Conservation (phyloP, 2,329 filamentous ascomycete species). For the Monilinia fructicola region DNA sequence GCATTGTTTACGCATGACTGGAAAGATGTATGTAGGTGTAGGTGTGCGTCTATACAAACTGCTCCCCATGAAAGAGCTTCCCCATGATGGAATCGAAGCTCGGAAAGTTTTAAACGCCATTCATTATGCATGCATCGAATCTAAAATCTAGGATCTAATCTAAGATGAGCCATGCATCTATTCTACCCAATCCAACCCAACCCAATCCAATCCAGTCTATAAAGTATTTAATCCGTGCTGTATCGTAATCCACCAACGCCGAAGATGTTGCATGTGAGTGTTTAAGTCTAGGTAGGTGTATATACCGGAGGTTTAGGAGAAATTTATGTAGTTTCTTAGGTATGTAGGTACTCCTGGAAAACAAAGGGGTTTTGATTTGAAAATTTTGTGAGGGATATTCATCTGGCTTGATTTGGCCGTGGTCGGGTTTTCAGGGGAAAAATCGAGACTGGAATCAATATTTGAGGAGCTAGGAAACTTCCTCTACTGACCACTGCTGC, state of each 20-base stretch:
- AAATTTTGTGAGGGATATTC: neutral
- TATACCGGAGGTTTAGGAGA: neutral
- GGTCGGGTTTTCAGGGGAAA: neutral
- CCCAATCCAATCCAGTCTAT: conserved; percentile 8
- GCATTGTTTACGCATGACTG: neutral
- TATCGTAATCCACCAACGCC: conserved; percentile 6
- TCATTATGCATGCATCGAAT: conserved; percentile 5
- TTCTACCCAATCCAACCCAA: conserved; percentile 3
- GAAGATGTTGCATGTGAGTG: neutral
- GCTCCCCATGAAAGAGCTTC: neutral
- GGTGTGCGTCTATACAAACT: neutral
- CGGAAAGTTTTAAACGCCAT: neutral
- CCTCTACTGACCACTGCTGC: neutral
- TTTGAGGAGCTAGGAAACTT: neutral
- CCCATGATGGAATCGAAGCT: neutral
- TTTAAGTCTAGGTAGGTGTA: conserved; percentile 9
- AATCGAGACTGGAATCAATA: neutral
- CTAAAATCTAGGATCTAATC: conserved; percentile 16
- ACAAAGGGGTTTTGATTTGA: neutral
- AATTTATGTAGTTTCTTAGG: neutral
- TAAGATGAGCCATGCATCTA: conserved; percentile 7
- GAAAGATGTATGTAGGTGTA: neutral
- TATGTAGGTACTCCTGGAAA: neutral
- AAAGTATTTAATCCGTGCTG: neutral
- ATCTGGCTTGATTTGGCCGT: neutral